Conservation (phyloP, 2,329 filamentous ascomycete genomes). For the Keithomyces neogunnii region DNA sequence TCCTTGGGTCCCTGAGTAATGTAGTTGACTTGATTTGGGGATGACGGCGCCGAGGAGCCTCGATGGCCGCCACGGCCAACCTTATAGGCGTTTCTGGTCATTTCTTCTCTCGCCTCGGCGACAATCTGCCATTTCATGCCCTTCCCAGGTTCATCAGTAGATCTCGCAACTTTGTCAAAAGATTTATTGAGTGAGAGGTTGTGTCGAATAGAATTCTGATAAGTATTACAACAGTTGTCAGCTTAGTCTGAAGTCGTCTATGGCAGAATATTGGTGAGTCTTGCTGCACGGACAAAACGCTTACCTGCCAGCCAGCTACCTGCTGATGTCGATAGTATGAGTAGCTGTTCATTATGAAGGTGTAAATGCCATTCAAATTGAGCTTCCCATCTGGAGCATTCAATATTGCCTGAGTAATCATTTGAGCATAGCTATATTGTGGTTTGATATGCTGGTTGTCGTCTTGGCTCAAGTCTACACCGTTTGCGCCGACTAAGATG, state of each 20-base stretch:
- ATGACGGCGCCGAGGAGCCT: constrained; percentile 64
- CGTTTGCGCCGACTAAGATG: constrained; percentile 32
- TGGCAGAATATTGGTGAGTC: background rate
- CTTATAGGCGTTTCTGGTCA: constrained; percentile 63
- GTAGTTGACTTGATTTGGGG: constrained; percentile 51
- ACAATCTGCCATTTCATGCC: constrained; percentile 99
- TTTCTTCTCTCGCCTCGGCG: constrained; percentile 75
- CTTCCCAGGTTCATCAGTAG: constrained; percentile 92
- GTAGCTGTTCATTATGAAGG: constrained; percentile 83
- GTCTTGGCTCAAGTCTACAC: constrained; percentile 73
- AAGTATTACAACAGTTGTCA: background rate
- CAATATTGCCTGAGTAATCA: constrained; percentile 94
- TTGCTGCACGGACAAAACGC: constrained; percentile 16
- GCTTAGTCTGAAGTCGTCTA: background rate
- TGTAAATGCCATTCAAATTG: constrained; percentile 87
- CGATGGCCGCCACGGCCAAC: constrained; percentile 55
- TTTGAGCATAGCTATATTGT: constrained; percentile 89
- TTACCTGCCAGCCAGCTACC: constrained; percentile 79
- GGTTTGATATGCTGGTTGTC: constrained; percentile 88
- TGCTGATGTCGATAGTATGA: constrained; percentile 82
- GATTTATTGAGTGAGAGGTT: constrained; percentile 92
- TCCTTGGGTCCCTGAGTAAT: constrained; percentile 51
- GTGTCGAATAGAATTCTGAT: constrained; percentile 87
- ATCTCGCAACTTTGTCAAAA: constrained; percentile 86
- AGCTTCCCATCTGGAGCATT: constrained; percentile 80